Conservation (phyloP, 1,284 basidiomycete species). For the Hemileia vastatrix region DNA sequence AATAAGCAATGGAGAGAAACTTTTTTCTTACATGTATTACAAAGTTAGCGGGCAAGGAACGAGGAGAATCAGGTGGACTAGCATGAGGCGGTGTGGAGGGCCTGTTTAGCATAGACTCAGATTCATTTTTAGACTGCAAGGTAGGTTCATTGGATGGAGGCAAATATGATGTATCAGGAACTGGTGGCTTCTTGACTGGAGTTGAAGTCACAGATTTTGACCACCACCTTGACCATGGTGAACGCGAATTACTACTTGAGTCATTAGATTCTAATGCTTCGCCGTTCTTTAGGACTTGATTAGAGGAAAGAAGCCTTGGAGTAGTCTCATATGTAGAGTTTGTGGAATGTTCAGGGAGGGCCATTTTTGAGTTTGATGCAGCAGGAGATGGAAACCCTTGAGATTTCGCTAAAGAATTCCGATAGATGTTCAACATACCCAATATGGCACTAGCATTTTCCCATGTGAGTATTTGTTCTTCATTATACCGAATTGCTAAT, state of each 20-base stretch:
- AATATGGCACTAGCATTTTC: slow-evolving; percentile 49
- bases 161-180: background rate
- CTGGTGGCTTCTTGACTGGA: slow-evolving; percentile 1
- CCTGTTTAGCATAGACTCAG: background rate
- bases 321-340: too few relatives aligned
- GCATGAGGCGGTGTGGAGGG: background rate
- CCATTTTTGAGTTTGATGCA: background rate
- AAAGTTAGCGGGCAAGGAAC: background rate
- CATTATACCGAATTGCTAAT: slow-evolving; percentile 15
- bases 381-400: too few relatives aligned
- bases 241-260: background rate
- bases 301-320: background rate
- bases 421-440: slow-evolving; percentile 49
- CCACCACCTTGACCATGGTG: slow-evolving; percentile 21
- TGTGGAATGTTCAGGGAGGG: background rate
- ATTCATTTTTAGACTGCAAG: background rate
- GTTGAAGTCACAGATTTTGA: slow-evolving; percentile 1
- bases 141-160: background rate
- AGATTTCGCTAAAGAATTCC: slow-evolving; percentile 46
- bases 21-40: slow-evolving; percentile 1
- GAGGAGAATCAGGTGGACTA: slow-evolving; percentile 3
- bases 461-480: slow-evolving; percentile 48
- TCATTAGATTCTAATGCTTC: background rate
- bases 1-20: background rate
- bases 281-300: background rate